Evolutionary conservation across 768 basidiomycete species (phyloP).

Genomic region (Lactifluus hygrophoroides): DNA sequence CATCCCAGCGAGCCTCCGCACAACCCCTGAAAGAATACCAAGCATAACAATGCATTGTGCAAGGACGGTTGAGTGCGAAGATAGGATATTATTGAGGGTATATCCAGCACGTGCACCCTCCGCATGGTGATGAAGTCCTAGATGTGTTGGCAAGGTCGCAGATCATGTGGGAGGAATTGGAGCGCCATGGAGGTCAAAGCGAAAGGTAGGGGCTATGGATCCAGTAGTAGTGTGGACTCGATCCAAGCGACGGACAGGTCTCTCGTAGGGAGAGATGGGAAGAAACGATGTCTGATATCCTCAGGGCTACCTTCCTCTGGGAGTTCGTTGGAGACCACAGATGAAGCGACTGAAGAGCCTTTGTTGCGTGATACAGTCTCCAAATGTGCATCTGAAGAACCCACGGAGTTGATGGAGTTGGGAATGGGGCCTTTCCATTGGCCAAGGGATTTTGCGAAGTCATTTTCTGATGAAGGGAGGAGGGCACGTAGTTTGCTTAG

Average conservation of each 20-base stretch:
- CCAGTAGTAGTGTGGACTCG: conserved; percentile 27
- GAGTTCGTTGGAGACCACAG: conserved; percentile 20
- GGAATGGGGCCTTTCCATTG: conserved; percentile 25
- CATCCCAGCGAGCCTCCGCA: conserved; percentile 28
- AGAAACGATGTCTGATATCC: conserved; percentile 75
- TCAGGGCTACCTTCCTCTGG: conserved; percentile 71
- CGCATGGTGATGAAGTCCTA: conserved; percentile 89
- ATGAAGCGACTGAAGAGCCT: neutral
- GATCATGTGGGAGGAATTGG: conserved; percentile 52
- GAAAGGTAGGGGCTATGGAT: conserved; percentile 31
- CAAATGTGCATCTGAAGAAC: neutral
- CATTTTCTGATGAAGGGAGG: conserved; percentile 37
- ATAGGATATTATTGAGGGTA: conserved; percentile 73
- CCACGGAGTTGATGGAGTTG: neutral
- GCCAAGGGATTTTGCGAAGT: conserved; percentile 33
- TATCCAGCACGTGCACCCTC: conserved; percentile 77
- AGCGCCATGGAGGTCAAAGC: conserved; percentile 64
- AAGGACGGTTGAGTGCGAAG: conserved; percentile 72
- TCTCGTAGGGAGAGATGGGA: conserved; percentile 58
- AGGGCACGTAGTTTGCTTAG: conserved; percentile 50
- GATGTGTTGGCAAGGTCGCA: conserved; percentile 62
- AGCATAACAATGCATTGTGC: conserved; percentile 82
- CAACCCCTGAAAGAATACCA: conserved; percentile 55
- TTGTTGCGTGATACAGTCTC: neutral
- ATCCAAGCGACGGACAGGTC: conserved; percentile 84